phyloP scores from a whole-genome alignment of 2,329 filamentous ascomycete genomes.

The Microsporum audouinii region DNA sequence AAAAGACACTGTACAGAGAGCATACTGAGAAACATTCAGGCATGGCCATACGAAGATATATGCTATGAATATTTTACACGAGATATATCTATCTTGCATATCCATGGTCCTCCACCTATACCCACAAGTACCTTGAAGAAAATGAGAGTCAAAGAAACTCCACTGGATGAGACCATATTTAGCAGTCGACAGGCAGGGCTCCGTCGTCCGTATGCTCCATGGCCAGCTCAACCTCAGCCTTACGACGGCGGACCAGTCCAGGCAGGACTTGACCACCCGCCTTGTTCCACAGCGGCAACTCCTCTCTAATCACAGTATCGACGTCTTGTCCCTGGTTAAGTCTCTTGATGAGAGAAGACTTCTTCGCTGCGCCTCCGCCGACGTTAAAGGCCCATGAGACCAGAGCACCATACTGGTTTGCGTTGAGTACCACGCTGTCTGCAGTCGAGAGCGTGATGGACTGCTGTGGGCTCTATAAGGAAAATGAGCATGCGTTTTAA shows the following conservation, averaged over 20 bases:
- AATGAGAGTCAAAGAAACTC: too few species aligned
- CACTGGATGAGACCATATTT: neutral
- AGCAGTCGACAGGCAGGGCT: slow-evolving; percentile 9
- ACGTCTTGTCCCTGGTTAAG: slow-evolving; percentile 36
- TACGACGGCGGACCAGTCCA: slow-evolving; percentile 35
- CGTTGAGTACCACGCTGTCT: slow-evolving; percentile 32
- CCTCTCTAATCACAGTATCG: slow-evolving; percentile 33
- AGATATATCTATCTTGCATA: too few species aligned
- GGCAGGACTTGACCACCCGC: slow-evolving; percentile 30
- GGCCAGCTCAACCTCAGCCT: slow-evolving; percentile 37
- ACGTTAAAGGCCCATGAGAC: slow-evolving; percentile 38
- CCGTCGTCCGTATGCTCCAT: slow-evolving; percentile 14
- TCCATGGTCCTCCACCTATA: neutral
- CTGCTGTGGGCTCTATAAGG: neutral
- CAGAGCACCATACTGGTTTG: slow-evolving; percentile 44
- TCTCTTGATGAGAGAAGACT: slow-evolving; percentile 33
- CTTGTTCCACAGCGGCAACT: slow-evolving; percentile 41
- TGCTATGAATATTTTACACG: too few species aligned
- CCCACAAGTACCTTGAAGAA: neutral
- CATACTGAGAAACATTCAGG: too few species aligned
- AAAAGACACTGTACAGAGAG: too few species aligned
- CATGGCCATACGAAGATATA: too few species aligned
- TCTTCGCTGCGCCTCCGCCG: slow-evolving; percentile 29
- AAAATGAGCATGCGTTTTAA: neutral
- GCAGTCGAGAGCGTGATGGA: slow-evolving; percentile 25